Evolutionary conservation across 2,329 filamentous ascomycete species (phyloP), one percentile per base, ranked within the genome.

Genomic region (Aspergillus sp.): DNA sequence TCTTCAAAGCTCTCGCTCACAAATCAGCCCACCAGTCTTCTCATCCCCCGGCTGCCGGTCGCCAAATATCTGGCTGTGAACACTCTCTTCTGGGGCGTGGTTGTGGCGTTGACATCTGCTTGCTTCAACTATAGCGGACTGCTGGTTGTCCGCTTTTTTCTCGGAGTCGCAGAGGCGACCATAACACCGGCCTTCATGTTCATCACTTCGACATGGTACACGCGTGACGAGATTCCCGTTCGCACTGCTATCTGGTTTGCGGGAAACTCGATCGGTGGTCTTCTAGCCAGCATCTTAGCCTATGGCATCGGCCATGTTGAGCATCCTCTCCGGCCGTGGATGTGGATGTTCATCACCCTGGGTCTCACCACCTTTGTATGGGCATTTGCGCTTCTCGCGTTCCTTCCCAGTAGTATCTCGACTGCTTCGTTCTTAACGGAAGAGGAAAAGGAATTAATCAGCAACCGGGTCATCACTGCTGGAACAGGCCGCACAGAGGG

Each of bases 291-390:
- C 23, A 65, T 78, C 6, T 64, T 77, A 1, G 74, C 84, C 2
- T 88, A 84, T 61, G 85, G 81, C 2, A 75, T 87, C 7, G 86
- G 85, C 0, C 85, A 88, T 63, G 78, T 87, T 47, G 66, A 79
- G 17, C 74, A 80, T 52, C 61, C 71, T 13, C 63, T 86, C 17
- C 77, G 75, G 19, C 81, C 83, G 3, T 87, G 85, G 84, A 78
- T 81, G 54, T 85, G 82, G 81, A 84, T 88, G 81, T 87, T 85
- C 69, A 83, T 85, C 62, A 76, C 86, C 54, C 77, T 87, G 1
- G 85, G 85, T 0, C 60, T 78, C 0, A 68, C 73, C 0, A 87
- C 85, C 0, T 82, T 84, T 56, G 65, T 85, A 3, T 84, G 84
- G 81, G 80, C 79, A 0, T 75, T 85, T 3, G 75, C 80, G 1